Evolutionary conservation across 2,329 filamentous ascomycete genomes (phyloP).

Genomic region (Fusarium sp.): DNA sequence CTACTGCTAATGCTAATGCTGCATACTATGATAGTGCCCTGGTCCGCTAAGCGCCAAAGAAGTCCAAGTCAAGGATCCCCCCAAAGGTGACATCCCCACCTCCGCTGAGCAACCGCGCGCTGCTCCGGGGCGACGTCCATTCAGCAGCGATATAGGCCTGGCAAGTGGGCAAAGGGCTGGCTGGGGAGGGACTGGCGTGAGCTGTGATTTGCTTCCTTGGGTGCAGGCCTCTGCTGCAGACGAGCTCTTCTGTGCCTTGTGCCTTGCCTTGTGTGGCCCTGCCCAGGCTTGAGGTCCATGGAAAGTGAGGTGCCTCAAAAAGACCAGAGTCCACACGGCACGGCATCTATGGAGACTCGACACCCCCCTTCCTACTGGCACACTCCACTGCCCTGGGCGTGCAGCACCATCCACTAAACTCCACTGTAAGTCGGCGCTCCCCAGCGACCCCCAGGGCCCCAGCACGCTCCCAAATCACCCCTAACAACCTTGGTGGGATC

Average conservation of each 20-base stretch:
- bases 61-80: constrained; percentile 36
- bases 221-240: constrained; percentile 28
- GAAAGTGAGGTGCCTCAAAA: constrained; percentile 8
- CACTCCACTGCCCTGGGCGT: constrained; percentile 23
- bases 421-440: constrained; percentile 44
- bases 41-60: constrained; percentile 46
- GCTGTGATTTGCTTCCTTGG: constrained; percentile 45
- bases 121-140: constrained; percentile 44
- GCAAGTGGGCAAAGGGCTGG: constrained; percentile 39
- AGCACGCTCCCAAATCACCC: constrained; percentile 53
- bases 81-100: constrained; percentile 48
- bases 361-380: constrained; percentile 18
- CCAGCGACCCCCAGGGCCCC: constrained; percentile 45
- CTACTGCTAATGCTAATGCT: not conserved
- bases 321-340: not conserved
- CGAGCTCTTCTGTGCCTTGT: constrained; percentile 32
- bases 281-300: no score
- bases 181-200: constrained; percentile 43
- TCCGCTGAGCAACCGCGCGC: constrained; percentile 50
- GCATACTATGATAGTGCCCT: constrained; percentile 15
- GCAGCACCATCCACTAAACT: constrained; percentile 34
- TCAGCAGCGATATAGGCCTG: constrained; percentile 42
- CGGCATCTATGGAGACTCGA: not conserved
- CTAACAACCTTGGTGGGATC: constrained; percentile 53
- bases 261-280: constrained; percentile 39